phyloP scores from a whole-genome alignment of 208 protist genomes.

The Leishmania major region DNA sequence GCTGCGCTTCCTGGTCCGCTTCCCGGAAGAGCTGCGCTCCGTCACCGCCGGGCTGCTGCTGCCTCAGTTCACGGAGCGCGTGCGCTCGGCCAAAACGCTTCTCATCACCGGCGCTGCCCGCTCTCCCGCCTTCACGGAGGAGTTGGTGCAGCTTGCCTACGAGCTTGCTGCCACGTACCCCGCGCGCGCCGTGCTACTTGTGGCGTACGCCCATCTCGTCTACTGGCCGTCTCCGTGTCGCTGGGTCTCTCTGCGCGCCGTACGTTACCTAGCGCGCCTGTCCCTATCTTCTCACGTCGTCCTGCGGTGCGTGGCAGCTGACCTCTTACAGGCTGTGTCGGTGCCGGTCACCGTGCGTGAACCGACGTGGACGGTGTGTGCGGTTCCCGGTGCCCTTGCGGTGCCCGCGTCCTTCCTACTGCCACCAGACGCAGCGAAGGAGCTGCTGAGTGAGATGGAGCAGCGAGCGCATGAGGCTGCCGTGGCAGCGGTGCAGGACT shows the following conservation, averaged over 20 bases:
- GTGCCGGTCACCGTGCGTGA: slow-evolving; percentile 12
- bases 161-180: slow-evolving; percentile 24
- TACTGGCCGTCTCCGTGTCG: slow-evolving; percentile 21
- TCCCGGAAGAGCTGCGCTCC: slow-evolving; percentile 28
- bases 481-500: slow-evolving; percentile 9
- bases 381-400: background rate
- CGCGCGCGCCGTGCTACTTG: slow-evolving; percentile 14
- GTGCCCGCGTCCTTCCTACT: slow-evolving; percentile 7
- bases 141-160: slow-evolving; percentile 21
- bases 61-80: background rate
- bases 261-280: slow-evolving; percentile 18
- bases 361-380: background rate
- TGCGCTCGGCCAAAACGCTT: background rate
- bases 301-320: slow-evolving; percentile 19
- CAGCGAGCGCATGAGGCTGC: slow-evolving; percentile 6
- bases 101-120: slow-evolving; percentile 7
- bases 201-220: slow-evolving; percentile 15
- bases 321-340: slow-evolving; percentile 18
- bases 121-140: slow-evolving; percentile 15
- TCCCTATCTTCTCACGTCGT: slow-evolving; percentile 9
- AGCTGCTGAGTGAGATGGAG: background rate
- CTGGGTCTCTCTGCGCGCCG: slow-evolving; percentile 10
- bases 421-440: background rate
- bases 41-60: slow-evolving; percentile 6
- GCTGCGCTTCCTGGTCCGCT: slow-evolving; percentile 16